Conservation (phyloP, 2,329 filamentous ascomycete species). For the Pseudogymnoascus sp. region DNA sequence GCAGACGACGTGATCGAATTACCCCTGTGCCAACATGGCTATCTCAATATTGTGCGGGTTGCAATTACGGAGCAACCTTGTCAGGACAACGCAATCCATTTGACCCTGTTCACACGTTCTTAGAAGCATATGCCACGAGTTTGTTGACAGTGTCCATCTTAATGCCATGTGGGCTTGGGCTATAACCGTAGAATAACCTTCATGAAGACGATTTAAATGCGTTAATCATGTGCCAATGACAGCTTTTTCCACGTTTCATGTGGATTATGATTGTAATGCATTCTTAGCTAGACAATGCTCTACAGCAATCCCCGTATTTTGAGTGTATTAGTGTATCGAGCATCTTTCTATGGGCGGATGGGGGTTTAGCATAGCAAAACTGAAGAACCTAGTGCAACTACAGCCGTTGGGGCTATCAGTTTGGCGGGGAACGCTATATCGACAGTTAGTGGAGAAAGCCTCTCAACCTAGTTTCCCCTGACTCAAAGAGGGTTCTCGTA, state of each 20-base stretch:
- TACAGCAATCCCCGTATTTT: not conserved
- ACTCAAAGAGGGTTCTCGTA: not conserved
- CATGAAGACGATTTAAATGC: not conserved
- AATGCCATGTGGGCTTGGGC: not conserved
- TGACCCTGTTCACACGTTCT: not conserved
- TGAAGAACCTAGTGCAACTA: not conserved
- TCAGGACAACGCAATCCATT: not conserved
- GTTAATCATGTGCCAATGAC: not conserved
- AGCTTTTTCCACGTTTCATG: not conserved
- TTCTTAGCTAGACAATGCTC: not conserved
- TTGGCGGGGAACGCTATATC: not conserved
- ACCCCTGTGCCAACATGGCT: not conserved
- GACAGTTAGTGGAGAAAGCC: not conserved
- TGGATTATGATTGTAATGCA: not conserved
- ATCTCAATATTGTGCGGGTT: not conserved
- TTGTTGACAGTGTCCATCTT: not conserved
- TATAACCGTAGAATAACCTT: not conserved
- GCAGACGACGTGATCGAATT: not conserved
- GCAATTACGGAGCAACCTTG: not conserved
- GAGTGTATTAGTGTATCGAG: not conserved
- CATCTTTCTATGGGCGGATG: not conserved
- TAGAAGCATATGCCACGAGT: not conserved
- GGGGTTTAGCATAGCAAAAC: not conserved
- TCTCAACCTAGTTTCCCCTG: not conserved
- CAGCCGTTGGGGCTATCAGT: not conserved